These are phyloP conservation scores for Durio zibethinus DNA, from an alignment of 345 rosid genomes.

Conservation along the genomic window DNA sequence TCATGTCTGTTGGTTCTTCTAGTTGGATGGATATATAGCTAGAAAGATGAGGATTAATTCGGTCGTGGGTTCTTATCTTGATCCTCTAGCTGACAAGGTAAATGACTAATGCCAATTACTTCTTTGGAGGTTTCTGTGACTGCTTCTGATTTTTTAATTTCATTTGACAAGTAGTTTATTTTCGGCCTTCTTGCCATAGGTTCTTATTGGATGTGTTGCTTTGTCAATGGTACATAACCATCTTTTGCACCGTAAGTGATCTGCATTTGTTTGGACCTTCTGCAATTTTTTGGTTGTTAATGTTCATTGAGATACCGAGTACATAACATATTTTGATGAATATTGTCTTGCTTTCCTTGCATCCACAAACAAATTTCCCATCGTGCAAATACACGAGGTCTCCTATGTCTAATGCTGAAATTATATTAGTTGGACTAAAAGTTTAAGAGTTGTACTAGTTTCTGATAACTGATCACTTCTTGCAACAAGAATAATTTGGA, in stretches of 20 bases:
- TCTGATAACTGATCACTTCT: neutral
- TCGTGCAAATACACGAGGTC: neutral
- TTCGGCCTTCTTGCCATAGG: slow-evolving; percentile 38
- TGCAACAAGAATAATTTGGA: neutral
- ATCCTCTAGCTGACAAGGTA: slow-evolving; percentile 98
- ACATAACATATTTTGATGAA: neutral
- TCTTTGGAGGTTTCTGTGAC: neutral
- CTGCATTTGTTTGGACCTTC: neutral
- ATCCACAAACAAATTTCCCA: neutral
- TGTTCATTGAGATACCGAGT: neutral
- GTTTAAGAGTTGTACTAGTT: neutral
- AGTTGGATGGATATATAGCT: slow-evolving; percentile 94
- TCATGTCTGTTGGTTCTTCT: slow-evolving; percentile 11
- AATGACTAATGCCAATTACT: neutral
- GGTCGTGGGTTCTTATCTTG: slow-evolving; percentile 95
- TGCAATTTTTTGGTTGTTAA: neutral
- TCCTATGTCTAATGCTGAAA: neutral
- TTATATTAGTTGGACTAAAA: neutral
- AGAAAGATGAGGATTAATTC: slow-evolving; percentile 87
- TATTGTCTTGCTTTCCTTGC: neutral
- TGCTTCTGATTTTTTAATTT: neutral
- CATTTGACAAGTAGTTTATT: neutral
- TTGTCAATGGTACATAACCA: slow-evolving; percentile 79
- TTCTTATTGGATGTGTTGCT: slow-evolving; percentile 87
- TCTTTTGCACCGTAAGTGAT: slow-evolving; percentile 76